phyloP scores from a whole-genome alignment of 257 asterid genomes.

The Hygrophila difformis region DNA sequence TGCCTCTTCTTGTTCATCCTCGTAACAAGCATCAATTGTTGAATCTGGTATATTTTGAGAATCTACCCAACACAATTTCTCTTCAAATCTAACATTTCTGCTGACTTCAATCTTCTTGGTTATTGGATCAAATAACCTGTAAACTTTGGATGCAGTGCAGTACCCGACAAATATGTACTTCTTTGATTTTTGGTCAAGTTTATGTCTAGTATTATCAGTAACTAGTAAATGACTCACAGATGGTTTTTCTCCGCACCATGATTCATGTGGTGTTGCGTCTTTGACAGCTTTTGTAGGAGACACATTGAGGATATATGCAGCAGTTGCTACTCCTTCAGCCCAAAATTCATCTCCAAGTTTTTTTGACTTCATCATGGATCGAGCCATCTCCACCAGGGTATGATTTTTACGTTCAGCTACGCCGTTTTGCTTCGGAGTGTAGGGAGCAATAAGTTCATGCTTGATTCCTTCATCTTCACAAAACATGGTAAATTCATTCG shows the following conservation, averaged over 20 bases:
- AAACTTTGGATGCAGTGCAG: neutral
- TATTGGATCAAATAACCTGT: neutral
- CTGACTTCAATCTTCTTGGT: neutral
- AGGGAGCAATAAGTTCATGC: neutral
- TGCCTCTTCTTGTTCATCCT: neutral
- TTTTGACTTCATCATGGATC: neutral
- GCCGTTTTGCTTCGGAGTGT: neutral
- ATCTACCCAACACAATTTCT: neutral
- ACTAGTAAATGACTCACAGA: neutral
- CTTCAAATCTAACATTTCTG: neutral
- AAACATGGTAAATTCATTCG: neutral
- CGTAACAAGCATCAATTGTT: neutral
- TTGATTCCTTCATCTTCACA: neutral
- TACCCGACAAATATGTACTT: neutral
- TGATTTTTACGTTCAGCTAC: neutral
- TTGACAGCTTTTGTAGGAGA: neutral
- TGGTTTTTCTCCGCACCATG: neutral
- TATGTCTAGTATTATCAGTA: neutral
- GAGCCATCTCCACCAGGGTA: neutral
- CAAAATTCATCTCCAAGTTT: neutral
- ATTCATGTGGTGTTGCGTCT: neutral
- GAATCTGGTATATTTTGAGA: neutral
- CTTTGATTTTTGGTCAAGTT: neutral
- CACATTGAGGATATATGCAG: neutral
- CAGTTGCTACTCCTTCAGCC: neutral